These are phyloP conservation scores for Pisolithus orientalis DNA, from an alignment of 768 basidiomycete species.

Conservation along the genomic window DNA sequence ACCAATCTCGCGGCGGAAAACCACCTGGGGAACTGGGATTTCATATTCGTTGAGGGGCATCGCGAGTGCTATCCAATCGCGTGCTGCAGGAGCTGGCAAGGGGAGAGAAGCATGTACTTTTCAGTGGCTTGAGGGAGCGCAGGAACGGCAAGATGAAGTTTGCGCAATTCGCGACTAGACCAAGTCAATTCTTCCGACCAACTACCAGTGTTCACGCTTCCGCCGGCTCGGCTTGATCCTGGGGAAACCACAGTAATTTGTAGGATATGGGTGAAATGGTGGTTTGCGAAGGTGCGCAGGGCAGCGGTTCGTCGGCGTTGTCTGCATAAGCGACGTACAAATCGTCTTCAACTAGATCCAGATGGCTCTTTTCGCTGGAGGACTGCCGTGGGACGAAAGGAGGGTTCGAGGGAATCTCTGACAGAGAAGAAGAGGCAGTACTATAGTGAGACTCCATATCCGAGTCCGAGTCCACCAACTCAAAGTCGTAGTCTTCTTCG, in stretches of 20 bases:
- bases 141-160: slow-evolving; percentile 1
- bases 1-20: slow-evolving; percentile 16
- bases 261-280: slow-evolving; percentile 17
- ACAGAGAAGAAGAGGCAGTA: not conserved
- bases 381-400: not conserved
- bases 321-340: slow-evolving; percentile 18
- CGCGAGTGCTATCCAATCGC: slow-evolving; percentile 39
- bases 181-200: slow-evolving; percentile 1
- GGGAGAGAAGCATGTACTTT: slow-evolving; percentile 20
- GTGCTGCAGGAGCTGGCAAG: slow-evolving; percentile 31
- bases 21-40: slow-evolving; percentile 3
- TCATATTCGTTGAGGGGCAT: slow-evolving; percentile 24
- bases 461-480: not conserved
- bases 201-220: not conserved
- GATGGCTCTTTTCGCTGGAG: not conserved
- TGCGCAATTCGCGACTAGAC: not conserved
- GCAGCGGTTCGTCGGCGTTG: slow-evolving; percentile 3
- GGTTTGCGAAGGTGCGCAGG: slow-evolving; percentile 7
- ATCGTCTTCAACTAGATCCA: slow-evolving; percentile 7
- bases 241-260: slow-evolving; percentile 3
- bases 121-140: not conserved
- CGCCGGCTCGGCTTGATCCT: not conserved
- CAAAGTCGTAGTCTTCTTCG: not conserved
- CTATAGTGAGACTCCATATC: not conserved
- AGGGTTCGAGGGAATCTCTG: not conserved